Conservation (phyloP, 257 asterid species). For the Lycium ferocissimum region DNA sequence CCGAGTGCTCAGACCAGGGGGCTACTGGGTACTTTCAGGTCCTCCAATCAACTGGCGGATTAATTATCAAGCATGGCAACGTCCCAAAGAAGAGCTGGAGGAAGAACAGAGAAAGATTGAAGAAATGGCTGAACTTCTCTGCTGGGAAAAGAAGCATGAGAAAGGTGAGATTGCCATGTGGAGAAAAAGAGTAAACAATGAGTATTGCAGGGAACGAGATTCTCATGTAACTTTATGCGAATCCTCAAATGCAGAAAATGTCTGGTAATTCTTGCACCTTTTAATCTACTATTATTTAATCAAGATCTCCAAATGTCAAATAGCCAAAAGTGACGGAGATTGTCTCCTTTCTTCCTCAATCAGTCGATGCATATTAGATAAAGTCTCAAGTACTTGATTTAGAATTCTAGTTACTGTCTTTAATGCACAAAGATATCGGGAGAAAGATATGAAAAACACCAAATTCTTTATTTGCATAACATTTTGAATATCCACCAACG, state of each 20-base stretch:
- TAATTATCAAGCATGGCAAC: conserved; percentile 45
- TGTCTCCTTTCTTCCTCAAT: neutral
- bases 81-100: conserved; percentile 45
- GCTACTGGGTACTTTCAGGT: conserved; percentile 58
- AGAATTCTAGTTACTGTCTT: neutral
- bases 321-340: neutral
- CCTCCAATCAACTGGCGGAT: conserved; percentile 55
- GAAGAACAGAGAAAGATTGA: conserved; percentile 50
- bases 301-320: neutral
- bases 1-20: conserved; percentile 57
- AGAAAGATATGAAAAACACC: neutral
- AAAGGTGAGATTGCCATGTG: conserved; percentile 51
- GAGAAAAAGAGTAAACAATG: conserved; percentile 48
- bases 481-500: neutral
- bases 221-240: conserved; percentile 42
- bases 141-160: conserved; percentile 54
- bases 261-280: conserved; percentile 42
- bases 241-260: conserved; percentile 36
- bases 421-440: neutral
- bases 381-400: neutral
- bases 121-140: conserved; percentile 48
- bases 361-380: neutral
- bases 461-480: neutral
- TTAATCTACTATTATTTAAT: neutral
- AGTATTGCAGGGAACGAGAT: conserved; percentile 43